Percentiles rank a stretch among this genome's conserved stretches.
Evolutionary conservation across 225 moss, liverwort and hornwort genomes (phyloP).

Genomic region (Pseudisothecium myosuroides): DNA sequence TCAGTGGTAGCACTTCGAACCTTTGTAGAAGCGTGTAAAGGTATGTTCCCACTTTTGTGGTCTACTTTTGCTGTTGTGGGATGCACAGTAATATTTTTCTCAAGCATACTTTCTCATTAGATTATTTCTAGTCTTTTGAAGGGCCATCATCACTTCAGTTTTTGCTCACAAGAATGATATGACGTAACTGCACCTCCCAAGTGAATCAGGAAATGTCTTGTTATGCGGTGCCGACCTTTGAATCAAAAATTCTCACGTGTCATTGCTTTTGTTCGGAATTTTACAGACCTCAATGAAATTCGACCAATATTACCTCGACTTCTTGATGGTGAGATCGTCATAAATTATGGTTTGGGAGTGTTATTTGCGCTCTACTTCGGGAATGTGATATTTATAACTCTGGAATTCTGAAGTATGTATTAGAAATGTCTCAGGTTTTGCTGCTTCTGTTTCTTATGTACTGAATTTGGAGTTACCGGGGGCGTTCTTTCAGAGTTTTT

Average conservation of each 20-base stretch:
- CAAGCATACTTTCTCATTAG: neutral
- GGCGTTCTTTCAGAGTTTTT: conserved; percentile 62
- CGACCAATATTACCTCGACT: conserved; percentile 91
- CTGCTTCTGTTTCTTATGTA: neutral
- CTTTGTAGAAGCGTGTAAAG: conserved; percentile 97
- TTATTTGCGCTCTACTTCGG: neutral
- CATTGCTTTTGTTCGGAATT: neutral
- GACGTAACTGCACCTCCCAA: neutral
- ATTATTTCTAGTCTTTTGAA: neutral
- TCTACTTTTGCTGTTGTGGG: neutral
- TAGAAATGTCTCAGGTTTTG: neutral
- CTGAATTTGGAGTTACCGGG: neutral
- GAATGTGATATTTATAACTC: neutral
- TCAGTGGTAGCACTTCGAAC: conserved; percentile 94
- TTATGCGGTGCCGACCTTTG: neutral
- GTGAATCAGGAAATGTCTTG: neutral
- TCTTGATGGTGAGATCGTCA: conserved; percentile 60
- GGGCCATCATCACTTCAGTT: neutral
- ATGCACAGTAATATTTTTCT: neutral
- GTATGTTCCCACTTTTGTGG: conserved; percentile 3
- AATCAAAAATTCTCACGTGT: neutral
- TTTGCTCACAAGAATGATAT: neutral
- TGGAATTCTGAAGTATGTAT: neutral
- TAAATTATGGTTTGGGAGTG: neutral
- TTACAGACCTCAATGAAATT: conserved; percentile 80